Conservation (phyloP, 2,329 filamentous ascomycete genomes). For the Venturia asperata region DNA sequence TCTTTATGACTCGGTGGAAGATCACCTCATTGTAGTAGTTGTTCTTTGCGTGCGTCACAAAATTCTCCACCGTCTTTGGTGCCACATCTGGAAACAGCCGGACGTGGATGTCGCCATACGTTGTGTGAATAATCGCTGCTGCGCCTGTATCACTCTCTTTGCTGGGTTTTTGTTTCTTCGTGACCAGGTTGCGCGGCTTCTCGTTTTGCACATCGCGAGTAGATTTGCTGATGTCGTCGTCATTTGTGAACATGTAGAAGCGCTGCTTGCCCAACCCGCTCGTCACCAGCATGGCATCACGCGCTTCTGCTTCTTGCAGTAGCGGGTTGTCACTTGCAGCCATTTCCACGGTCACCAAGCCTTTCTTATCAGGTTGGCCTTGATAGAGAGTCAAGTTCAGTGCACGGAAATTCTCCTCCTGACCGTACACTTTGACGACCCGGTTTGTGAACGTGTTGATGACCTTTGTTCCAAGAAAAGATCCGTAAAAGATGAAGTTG, state of each 20-base stretch:
- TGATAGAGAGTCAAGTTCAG: constrained; percentile 85
- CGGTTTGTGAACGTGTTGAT: constrained; percentile 94
- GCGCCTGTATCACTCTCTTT: constrained; percentile 67
- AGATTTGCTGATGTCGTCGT: constrained; percentile 72
- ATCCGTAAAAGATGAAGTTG: constrained; percentile 91
- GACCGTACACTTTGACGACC: constrained; percentile 81
- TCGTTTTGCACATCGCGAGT: constrained; percentile 92
- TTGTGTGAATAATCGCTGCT: constrained; percentile 82
- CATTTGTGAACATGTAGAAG: constrained; percentile 98
- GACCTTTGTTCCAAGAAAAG: constrained; percentile 86
- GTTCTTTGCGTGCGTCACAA: constrained; percentile 79
- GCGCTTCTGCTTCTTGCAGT: constrained; percentile 80
- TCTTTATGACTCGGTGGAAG: constrained; percentile 93
- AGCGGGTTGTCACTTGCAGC: constrained; percentile 90
- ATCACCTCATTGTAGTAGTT: constrained; percentile 97
- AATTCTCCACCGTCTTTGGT: constrained; percentile 94
- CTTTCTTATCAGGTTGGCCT: constrained; percentile 90
- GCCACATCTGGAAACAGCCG: constrained; percentile 89
- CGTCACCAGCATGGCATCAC: constrained; percentile 80
- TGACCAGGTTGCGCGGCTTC: constrained; percentile 63
- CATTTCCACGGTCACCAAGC: constrained; percentile 91
- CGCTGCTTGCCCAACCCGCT: constrained; percentile 82
- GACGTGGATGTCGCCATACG: constrained; percentile 86
- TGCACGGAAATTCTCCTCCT: constrained; percentile 79
- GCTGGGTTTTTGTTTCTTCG: constrained; percentile 41